Evolutionary conservation across 2,329 filamentous ascomycete species (phyloP), one percentile per base, ranked within the genome.

Genomic region (Apiospora kogelbergensis): DNA sequence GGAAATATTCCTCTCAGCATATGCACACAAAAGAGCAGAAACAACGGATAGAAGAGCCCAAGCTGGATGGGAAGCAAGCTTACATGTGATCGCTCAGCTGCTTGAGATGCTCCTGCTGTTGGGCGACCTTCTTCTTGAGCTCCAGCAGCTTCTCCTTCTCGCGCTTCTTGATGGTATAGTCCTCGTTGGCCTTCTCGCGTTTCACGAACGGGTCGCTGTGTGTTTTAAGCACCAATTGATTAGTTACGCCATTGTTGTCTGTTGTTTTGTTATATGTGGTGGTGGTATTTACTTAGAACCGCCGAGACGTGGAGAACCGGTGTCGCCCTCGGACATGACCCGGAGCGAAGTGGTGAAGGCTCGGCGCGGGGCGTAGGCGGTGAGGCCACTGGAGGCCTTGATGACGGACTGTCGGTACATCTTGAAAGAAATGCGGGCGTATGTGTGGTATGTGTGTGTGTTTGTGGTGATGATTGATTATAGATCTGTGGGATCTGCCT

Each of bases 201-300:
- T 91, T 92, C 84, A 91, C 93, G 89, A 98, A 99, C 69, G 93
- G 90, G 80, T 99, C 95, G 76, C 95, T 97, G 74, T 75, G n/a
- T n/a, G n/a, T 63, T 42, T 26, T 17, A 45, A 64, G 63, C 42
- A 22, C 71, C 72, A 71, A 68, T 71, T 65, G 66, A 68, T 68
- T 63, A 69, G 71, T 63, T 72, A 66, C 68, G 71, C 65, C 65
- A 71, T 68, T 68, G 65, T 73, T 70, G 45, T 53, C 22, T 33
- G 33, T 33, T 7, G 33, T 33, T 33, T 33, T 33, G 33, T 33
- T 33, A 68, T 37, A 37, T 26, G 41, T 42, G 30, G 26, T 63
- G 46, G 6, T 60, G 64, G 68, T 87, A 85, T 83, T 77, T 78
- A 83, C 76, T 78, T 74, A 77, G 86, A 86, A 71, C 86, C 86